Evolutionary conservation across 2,329 filamentous ascomycete genomes (phyloP).

Genomic region (Coniella vitis): DNA sequence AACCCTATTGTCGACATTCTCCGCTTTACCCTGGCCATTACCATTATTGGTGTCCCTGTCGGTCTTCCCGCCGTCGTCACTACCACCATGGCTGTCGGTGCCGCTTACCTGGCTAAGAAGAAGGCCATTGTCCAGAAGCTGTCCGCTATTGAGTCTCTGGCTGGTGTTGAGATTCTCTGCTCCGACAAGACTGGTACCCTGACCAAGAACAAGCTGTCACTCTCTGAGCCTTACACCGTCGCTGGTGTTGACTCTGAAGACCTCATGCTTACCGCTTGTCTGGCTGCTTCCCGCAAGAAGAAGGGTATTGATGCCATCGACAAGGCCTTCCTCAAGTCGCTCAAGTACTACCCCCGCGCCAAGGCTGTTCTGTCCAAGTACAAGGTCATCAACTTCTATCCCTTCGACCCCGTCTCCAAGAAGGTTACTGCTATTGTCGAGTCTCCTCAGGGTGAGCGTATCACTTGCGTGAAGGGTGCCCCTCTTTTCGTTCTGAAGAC

Average conservation of each 20-base stretch:
- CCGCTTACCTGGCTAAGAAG: constrained; percentile 85
- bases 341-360: constrained; percentile 74
- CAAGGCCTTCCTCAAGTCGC: constrained; percentile 86
- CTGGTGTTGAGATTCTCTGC: constrained; percentile 89
- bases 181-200: constrained; percentile 91
- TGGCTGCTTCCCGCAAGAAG: constrained; percentile 88
- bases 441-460: constrained; percentile 75
- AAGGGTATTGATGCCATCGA: constrained; percentile 94
- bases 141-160: constrained; percentile 83
- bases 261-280: constrained; percentile 85
- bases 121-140: constrained; percentile 91
- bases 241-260: constrained; percentile 77
- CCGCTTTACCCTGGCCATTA: constrained; percentile 79
- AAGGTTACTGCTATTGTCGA: constrained; percentile 82
- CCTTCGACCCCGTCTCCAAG: constrained; percentile 90
- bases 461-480: constrained; percentile 86
- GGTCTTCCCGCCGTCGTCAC: constrained; percentile 90
- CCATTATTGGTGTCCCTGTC: constrained; percentile 86
- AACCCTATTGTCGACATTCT: constrained; percentile 74
- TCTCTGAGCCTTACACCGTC: constrained; percentile 78
- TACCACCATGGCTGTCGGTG: constrained; percentile 91
- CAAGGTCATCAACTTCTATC: constrained; percentile 76
- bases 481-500: constrained; percentile 83
- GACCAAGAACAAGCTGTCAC: constrained; percentile 89
- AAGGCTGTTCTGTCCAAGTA: constrained; percentile 77